A percentile compares a stretch with the other conserved stretches of the same genome.
Conservation (phyloP, 139 green algal species). For the Tetradesmus lagerheimii region DNA sequence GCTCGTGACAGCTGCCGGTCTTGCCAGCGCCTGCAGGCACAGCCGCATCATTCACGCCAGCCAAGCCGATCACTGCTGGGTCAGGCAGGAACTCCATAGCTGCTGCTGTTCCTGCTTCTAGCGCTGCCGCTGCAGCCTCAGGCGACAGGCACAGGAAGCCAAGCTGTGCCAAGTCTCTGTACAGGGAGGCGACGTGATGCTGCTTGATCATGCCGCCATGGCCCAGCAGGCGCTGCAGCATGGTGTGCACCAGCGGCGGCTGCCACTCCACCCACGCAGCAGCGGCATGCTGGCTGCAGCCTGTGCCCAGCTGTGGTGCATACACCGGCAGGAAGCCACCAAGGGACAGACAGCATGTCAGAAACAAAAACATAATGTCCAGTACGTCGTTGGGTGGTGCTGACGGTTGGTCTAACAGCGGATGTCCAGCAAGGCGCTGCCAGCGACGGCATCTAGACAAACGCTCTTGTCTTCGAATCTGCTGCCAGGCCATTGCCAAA, state of each 20-base stretch:
- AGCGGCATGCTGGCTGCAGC: background rate
- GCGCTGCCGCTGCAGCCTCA: background rate
- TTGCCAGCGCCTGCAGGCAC: too few species aligned
- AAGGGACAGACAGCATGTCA: background rate
- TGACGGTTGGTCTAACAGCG: too few species aligned
- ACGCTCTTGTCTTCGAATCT: too few species aligned
- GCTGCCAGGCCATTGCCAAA: too few species aligned
- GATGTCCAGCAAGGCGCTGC: too few species aligned
- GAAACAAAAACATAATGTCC: too few species aligned
- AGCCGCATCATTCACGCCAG: background rate
- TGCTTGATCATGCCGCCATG: background rate
- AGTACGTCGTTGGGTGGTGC: background rate
- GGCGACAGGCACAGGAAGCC: background rate
- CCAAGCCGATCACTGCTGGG: background rate
- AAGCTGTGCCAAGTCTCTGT: background rate
- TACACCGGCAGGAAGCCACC: background rate
- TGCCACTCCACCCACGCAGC: slow-evolving; percentile 26
- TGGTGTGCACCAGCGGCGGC: slow-evolving; percentile 11
- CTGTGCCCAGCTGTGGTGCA: background rate
- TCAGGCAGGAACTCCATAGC: background rate
- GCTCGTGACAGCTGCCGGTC: too few species aligned
- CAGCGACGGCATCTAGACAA: too few species aligned
- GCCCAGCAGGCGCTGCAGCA: background rate
- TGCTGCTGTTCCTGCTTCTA: background rate
- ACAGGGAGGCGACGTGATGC: slow-evolving; percentile 26